These are phyloP conservation scores for Asterophora lycoperdoides DNA, from an alignment of 768 basidiomycete species.

Conservation along the genomic window DNA sequence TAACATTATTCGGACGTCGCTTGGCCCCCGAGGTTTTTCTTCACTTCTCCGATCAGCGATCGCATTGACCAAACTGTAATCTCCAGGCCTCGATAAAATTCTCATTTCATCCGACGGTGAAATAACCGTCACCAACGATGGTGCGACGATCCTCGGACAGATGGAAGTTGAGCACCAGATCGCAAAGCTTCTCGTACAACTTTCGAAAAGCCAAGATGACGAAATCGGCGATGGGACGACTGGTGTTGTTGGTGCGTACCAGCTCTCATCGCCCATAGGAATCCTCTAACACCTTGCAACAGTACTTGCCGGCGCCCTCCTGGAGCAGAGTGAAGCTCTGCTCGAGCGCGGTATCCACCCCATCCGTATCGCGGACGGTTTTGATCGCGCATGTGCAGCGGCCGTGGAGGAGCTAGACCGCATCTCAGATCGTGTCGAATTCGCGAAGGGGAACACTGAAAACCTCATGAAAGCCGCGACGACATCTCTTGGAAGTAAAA, in stretches of 20 bases:
- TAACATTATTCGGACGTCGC: conserved; percentile 91
- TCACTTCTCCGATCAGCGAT: conserved; percentile 7
- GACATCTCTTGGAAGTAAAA: conserved; percentile 97
- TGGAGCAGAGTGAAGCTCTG: conserved; percentile 92
- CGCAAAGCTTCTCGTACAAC: conserved; percentile 93
- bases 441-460: conserved; percentile 73
- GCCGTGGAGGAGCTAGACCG: conserved; percentile 88
- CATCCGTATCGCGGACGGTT: conserved; percentile 98
- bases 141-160: conserved; percentile 95
- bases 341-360: conserved; percentile 99
- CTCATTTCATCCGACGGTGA: conserved; percentile 96
- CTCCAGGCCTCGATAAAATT: conserved; percentile 87
- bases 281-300: conserved; percentile 1
- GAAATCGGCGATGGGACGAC: conserved; percentile 99
- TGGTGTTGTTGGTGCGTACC: conserved; percentile 88
- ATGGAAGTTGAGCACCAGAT: conserved; percentile 99
- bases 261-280: not conserved
- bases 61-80: conserved; percentile 1
- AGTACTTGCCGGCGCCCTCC: conserved; percentile 97
- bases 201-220: conserved; percentile 98
- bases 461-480: conserved; percentile 93
- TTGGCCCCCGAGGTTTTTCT: conserved; percentile 82
- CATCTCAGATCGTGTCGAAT: conserved; percentile 88
- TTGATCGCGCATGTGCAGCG: conserved; percentile 88
- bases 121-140: conserved; percentile 99